These are phyloP conservation scores for Saccharomyces hybrid DNA, from an alignment of 1,139 yeast species.

Conservation along the genomic window DNA sequence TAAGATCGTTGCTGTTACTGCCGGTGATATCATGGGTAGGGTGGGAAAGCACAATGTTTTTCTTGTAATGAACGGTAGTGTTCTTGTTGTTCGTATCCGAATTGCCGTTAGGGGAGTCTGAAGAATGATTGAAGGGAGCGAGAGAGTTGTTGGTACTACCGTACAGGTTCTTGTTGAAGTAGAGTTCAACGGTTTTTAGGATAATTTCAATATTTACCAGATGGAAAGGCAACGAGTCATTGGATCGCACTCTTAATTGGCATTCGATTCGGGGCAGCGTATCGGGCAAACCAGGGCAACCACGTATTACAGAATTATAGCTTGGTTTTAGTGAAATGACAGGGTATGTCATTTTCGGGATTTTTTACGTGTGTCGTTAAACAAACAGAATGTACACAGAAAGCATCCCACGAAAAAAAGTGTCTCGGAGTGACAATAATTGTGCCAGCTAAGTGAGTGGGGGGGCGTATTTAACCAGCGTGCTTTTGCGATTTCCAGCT, in stretches of 20 bases:
- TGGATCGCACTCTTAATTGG: slow-evolving; percentile 30
- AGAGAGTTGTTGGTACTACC: slow-evolving; percentile 9
- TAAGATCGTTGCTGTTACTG: slow-evolving; percentile 19
- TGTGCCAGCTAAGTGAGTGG: background rate
- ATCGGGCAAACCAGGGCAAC: slow-evolving; percentile 59
- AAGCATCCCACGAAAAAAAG: background rate
- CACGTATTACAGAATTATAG: slow-evolving; percentile 42
- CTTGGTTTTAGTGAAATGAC: slow-evolving; percentile 39
- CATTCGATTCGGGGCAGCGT: slow-evolving; percentile 38
- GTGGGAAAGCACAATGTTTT: slow-evolving; percentile 32
- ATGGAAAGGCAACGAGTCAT: slow-evolving; percentile 59
- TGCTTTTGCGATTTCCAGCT: background rate
- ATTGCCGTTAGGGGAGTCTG: slow-evolving; percentile 5
- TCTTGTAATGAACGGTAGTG: slow-evolving; percentile 20
- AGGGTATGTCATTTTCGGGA: slow-evolving; percentile 22
- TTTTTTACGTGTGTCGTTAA: background rate
- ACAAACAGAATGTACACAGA: background rate
- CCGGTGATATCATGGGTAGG: background rate
- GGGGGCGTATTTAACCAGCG: background rate
- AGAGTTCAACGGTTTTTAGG: slow-evolving; percentile 28
- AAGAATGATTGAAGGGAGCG: slow-evolving; percentile 32
- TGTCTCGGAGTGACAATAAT: background rate
- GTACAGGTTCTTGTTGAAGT: slow-evolving; percentile 6
- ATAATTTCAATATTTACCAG: slow-evolving; percentile 54
- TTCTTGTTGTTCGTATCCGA: slow-evolving; percentile 35